Evolutionary conservation across 2,329 filamentous ascomycete species (phyloP), one percentile per base, ranked within the genome.

Genomic region (Hypoxylon sp.): DNA sequence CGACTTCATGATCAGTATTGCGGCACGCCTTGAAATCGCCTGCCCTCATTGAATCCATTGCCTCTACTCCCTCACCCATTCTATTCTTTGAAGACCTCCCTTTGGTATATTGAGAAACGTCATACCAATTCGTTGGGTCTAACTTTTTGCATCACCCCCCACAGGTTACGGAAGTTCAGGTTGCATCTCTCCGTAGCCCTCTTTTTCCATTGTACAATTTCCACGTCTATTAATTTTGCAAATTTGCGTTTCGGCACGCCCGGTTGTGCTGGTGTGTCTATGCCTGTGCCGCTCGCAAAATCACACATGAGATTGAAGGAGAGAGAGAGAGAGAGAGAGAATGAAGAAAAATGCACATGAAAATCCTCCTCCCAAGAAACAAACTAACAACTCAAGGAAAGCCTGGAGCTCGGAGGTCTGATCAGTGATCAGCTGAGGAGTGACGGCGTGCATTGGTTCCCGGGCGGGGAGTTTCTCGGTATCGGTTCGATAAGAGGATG

Each of bases 1-100:
- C 58, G 66, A 69, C 48, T 63, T 67, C 59, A 71, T 48, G 69
- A 69, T 67, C 58, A 56, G 54, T 51, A 59, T 37, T 55, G 57
- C 61, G 51, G 47, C 65, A 14, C 53, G n/a, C 31, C 14, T 33
- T 11, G 14, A 48, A 47, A 31, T 39, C 35, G 10, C 47, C 31
- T 39, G 58, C 37, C 56, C 35, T 31, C 35, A 29, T 39, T n/a
- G 17, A 31, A 31, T 31, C 29, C 29, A 31, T 31, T 31, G 29
- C 29, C n/a, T 1, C 29, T 44, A 19, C 39, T 14, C 44, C 44
- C 13, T 50, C 44, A 10, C 29, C 31, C 17, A 9, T 58, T 35
- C 47, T 42, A 24, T 60, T 44, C 46, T 6, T 48, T 26, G 42
- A 22, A 22, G 44, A 48, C 14, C 29, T 50, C 17, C 5, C 19